Evolutionary conservation across 257 asterid species (phyloP).

Genomic region (Solanum verrucosum): DNA sequence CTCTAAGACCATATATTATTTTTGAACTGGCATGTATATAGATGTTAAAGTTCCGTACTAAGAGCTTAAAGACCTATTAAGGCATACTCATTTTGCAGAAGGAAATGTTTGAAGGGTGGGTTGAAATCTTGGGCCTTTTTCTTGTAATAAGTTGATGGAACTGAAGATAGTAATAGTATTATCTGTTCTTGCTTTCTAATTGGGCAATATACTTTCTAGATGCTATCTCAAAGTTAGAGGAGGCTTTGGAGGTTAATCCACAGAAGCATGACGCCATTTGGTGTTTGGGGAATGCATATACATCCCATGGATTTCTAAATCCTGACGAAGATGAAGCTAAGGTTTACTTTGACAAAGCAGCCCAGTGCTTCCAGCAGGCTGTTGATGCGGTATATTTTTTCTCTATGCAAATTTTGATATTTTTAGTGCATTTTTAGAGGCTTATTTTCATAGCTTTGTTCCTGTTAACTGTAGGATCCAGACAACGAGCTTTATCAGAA

Average conservation of each 20-base stretch:
- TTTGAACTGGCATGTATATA: background rate
- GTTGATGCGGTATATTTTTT: conserved; percentile 36
- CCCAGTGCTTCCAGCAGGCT: conserved; percentile 59
- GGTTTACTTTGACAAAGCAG: conserved; percentile 49
- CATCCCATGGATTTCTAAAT: conserved; percentile 61
- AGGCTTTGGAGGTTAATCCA: conserved; percentile 65
- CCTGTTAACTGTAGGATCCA: conserved; percentile 55
- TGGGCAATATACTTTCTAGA: conserved; percentile 26
- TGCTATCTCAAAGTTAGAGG: conserved; percentile 75
- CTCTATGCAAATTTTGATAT: background rate
- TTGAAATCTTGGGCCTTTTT: background rate
- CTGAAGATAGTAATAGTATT: background rate
- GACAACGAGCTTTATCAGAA: conserved; percentile 63
- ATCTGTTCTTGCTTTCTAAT: background rate
- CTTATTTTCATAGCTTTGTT: background rate
- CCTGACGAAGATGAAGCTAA: conserved; percentile 66
- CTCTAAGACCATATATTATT: background rate
- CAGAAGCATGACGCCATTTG: conserved; percentile 67
- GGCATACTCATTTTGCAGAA: background rate
- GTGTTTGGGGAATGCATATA: conserved; percentile 88
- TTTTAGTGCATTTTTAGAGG: background rate
- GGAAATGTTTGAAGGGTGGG: background rate
- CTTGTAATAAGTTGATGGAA: background rate
- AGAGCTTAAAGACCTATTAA: background rate
- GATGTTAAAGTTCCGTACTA: background rate